Base-by-base conservation (phyloP, 176 grass and related monocot species). In the Alopecurus myosuroides region DNA sequence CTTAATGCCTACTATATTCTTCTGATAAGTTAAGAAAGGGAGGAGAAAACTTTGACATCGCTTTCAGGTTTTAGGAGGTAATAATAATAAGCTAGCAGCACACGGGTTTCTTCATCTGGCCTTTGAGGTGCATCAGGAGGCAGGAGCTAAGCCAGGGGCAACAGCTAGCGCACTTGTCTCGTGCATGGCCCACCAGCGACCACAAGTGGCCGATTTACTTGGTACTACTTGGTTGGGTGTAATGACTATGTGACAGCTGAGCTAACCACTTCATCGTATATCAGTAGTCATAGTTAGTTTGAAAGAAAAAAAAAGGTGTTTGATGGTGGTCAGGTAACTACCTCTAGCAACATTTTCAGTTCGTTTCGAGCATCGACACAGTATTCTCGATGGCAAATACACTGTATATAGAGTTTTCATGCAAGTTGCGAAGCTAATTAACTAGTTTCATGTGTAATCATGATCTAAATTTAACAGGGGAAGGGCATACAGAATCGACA, bases 71-170 rank as follows among this genome's bases (percentile, higher is more conserved):
- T 46, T 49, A 49, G 46, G 46, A 49, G 46, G 46, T 49, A n/a
- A n/a, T 49, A 35, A 35, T 35, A 35, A 39, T 39, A 39, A 39
- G 36, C 14, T 19, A 22, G 50, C 14, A 5, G 70, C 64, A 50
- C 17, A 39, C 55, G n/a, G 52, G 42, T 33, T 39, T 30, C 55
- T 76, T 5, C 50, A 17, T 30, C 22, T 84, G 70, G 18, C 51
- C 67, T 80, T 75, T 83, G 36, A 51, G 40, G 7, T 4, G 55
- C n/a, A 5, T 7, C 53, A 90, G 64, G 79, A 73, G 77, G n/a
- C 61, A 77, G 51, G 64, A 67, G 77, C 69, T 17, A 30, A 37
- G 49, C 13, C 48, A 56, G 23, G 83, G 49, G 23, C 69, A 72
- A 48, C 39, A 1, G 17, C 58, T 17, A 23, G 61, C 18, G 20